Evolutionary conservation across 257 asterid species (phyloP), one percentile per base, ranked within the genome.

Genomic region (Vinca minor): DNA sequence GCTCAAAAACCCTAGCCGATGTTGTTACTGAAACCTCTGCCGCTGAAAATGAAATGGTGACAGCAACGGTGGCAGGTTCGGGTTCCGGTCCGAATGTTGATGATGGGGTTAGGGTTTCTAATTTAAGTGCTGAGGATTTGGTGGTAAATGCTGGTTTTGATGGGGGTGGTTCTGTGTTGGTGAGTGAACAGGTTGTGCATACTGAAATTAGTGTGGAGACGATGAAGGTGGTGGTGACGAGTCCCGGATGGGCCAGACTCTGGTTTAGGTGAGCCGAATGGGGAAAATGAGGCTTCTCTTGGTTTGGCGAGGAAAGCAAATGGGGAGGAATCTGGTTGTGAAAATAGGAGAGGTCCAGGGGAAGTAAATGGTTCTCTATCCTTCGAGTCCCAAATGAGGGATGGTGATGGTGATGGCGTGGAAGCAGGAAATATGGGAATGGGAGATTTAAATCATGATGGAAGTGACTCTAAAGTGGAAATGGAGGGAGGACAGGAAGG

Each of bases 1-100:
- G 36, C 71, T 66, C 11, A 29, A 47, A n/a, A 56, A 31, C 71
- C 71, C 55, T 55, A 44, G 64, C 71, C 2, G 63, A 66, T 25
- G 64, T 56, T 57, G 65, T 67, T 4, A 14, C 57, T 21, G 64
- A 45, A 14, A 39, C 63, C 18, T 57, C 46, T 2, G 41, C 36
- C 8, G 34, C 55, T 28, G 42, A 44, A 39, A 10, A 42, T 3
- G 36, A 11, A 7, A 39, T 21, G 34, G 39, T 10, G 2, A 28
- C 18, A 23, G 53, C 11, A 28, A 50, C 18, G n/a, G n/a, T n/a
- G n/a, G n/a, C n/a, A n/a, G n/a, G n/a, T n/a, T n/a, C n/a, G n/a
- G n/a, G n/a, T n/a, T n/a, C n/a, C n/a, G n/a, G n/a, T n/a, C n/a
- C n/a, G n/a, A n/a, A n/a, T n/a, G n/a, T n/a, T n/a, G n/a, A n/a